Evolutionary conservation across 176 grass and related monocot genomes (phyloP), one percentile per base, ranked within the genome.

Genomic region (Miscanthus lutarioriparius): DNA sequence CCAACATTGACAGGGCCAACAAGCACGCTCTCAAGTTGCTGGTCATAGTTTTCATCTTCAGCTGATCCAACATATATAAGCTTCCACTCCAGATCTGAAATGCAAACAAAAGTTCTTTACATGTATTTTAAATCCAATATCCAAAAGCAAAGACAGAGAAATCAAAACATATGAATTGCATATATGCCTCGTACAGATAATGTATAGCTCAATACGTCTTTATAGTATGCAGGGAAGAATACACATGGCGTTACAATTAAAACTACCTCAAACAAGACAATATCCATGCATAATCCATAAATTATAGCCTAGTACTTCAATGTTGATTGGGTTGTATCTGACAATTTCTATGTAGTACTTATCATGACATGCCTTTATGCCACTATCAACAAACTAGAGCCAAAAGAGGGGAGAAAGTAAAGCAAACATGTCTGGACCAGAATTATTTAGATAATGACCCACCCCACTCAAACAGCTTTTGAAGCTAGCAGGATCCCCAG

Each of bases 1-100:
- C 96, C 96, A 73, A 94, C 93, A 79, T 96, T 99, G 81, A 99
- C 93, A 16, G 96, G 96, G 40, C 93, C 96, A 86, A 99, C 96
- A 86, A 99, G 87, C 22, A 96, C 96, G 3, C 96, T 99, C 69
- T 99, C 96, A 80, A 99, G 89, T 56, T 94, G 91, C 56, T 99
- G 96, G 67, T 99, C 96, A 41, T 96, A 99, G 67, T 90, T 96
- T 78, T 99, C 96, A 35, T 99, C 96, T 91, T 99, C 96, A 47
- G 96, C 96, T 32, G 96, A 99, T 82, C 96, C 96, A 67, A 99
- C 96, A 69, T 99, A 99, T 69, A 87, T 91, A 54, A 99, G 93
- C 76, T 99, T 99, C 96, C 96, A 99, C n/a, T 95, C 93, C 66
- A 95, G 78, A 86, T 95, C 93, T 95, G 40, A 74, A 74, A 75